A percentile compares a stretch with the other conserved stretches of the same genome.
Conservation (phyloP, 2,329 filamentous ascomycete species). For the Acrocalymma vagum region DNA sequence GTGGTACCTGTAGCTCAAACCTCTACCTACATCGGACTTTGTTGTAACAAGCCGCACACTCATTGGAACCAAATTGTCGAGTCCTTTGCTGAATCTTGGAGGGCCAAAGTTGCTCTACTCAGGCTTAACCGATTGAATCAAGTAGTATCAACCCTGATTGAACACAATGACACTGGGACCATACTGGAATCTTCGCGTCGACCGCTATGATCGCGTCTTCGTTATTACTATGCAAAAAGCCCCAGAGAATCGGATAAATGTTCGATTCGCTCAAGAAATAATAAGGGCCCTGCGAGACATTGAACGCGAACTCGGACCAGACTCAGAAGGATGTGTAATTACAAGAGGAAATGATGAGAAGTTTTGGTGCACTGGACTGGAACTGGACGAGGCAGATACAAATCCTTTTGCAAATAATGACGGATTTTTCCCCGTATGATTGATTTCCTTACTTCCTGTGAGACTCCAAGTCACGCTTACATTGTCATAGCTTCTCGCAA, state of each 20-base stretch:
- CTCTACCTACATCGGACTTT: neutral
- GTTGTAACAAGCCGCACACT: neutral
- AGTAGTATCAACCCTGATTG: no score
- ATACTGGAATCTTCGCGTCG: slow-evolving; percentile 55
- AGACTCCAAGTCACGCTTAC: slow-evolving; percentile 5
- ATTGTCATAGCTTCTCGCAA: slow-evolving; percentile 50
- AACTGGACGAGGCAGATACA: slow-evolving; percentile 56
- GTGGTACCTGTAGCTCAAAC: neutral
- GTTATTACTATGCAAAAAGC: slow-evolving; percentile 64
- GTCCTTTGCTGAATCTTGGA: neutral
- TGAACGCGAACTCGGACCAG: slow-evolving; percentile 55
- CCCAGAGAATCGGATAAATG: slow-evolving; percentile 63
- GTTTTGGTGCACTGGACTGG: slow-evolving; percentile 61
- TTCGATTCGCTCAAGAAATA: slow-evolving; percentile 60
- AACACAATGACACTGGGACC: slow-evolving; percentile 31
- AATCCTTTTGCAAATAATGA: slow-evolving; percentile 65
- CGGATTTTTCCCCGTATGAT: slow-evolving; percentile 60
- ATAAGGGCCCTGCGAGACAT: slow-evolving; percentile 60
- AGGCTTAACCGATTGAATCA: no score
- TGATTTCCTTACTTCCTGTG: slow-evolving; percentile 39
- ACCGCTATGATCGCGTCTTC: slow-evolving; percentile 59
- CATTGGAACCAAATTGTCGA: neutral
- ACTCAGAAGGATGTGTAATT: slow-evolving; percentile 61
- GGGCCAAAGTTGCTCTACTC: neutral
- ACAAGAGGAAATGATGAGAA: slow-evolving; percentile 61